Conservation (phyloP, 2,329 filamentous ascomycete genomes). For the Scedosporium aurantiacum region DNA sequence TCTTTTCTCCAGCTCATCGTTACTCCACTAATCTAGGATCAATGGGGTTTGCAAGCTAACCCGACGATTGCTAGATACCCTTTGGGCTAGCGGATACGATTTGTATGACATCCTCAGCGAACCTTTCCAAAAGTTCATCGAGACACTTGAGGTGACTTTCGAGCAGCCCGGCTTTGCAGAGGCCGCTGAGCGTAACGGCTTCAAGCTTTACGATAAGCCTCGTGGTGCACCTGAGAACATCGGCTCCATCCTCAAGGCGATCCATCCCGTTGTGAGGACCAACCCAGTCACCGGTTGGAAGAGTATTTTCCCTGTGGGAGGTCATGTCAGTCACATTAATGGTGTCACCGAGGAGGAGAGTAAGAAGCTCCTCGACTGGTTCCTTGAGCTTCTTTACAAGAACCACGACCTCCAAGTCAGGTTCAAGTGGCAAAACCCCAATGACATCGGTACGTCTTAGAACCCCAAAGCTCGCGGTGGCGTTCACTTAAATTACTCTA, state of each 20-base stretch:
- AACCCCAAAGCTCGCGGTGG: background rate
- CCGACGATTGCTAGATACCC: slow-evolving; percentile 32
- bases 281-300: slow-evolving; percentile 51
- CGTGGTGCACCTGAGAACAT: slow-evolving; percentile 41
- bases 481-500: background rate
- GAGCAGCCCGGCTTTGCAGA: slow-evolving; percentile 38
- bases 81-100: slow-evolving; percentile 59
- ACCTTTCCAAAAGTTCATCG: slow-evolving; percentile 45
- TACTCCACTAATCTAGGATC: background rate
- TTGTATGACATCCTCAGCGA: slow-evolving; percentile 52
- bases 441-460: slow-evolving; percentile 26
- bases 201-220: slow-evolving; percentile 31
- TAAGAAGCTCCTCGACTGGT: slow-evolving; percentile 37
- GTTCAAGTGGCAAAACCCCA: slow-evolving; percentile 28
- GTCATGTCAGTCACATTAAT: slow-evolving; percentile 39
- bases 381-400: slow-evolving; percentile 36
- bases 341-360: slow-evolving; percentile 36
- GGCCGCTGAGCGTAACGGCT: slow-evolving; percentile 31
- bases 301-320: slow-evolving; percentile 39
- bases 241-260: slow-evolving; percentile 33
- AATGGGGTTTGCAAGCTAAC: background rate
- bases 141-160: slow-evolving; percentile 44
- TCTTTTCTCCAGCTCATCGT: background rate
- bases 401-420: slow-evolving; percentile 47
- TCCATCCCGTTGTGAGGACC: slow-evolving; percentile 44